Conservation (phyloP, 768 basidiomycete species). For the Rhodocollybia butyracea region DNA sequence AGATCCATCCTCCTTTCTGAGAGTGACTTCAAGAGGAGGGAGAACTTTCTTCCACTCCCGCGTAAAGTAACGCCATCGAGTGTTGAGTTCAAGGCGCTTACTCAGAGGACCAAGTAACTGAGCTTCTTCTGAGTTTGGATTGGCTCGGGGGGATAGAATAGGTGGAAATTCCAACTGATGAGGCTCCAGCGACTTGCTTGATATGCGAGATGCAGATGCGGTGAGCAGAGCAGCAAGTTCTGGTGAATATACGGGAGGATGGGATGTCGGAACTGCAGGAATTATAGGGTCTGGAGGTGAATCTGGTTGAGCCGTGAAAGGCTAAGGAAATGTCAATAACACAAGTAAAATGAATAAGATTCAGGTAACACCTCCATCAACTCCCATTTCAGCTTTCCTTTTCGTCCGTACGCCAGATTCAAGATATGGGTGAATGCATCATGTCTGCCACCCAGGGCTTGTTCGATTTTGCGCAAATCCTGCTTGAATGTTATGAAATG, state of each 20-base stretch:
- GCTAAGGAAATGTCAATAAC: constrained; percentile 38
- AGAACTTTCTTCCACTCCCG: constrained; percentile 50
- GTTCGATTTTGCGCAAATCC: constrained; percentile 51
- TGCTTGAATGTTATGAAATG: constrained; percentile 22
- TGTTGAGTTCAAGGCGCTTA: constrained; percentile 72
- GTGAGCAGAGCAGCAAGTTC: constrained; percentile 63
- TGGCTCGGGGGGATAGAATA: constrained; percentile 52
- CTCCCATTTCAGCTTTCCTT: constrained; percentile 67
- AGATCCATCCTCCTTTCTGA: constrained; percentile 9
- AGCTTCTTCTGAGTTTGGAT: constrained; percentile 57
- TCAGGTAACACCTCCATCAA: constrained; percentile 52
- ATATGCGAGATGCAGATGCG: constrained; percentile 42
- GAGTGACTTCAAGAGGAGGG: constrained; percentile 57
- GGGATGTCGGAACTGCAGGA: constrained; percentile 45
- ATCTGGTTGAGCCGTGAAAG: constrained; percentile 47
- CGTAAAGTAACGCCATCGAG: constrained; percentile 63
- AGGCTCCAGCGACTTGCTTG: constrained; percentile 39
- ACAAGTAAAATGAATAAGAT: too few species aligned
- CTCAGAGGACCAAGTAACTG: constrained; percentile 61
- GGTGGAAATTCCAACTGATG: constrained; percentile 47
- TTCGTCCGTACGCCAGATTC: constrained; percentile 72
- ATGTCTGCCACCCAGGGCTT: constrained; percentile 48
- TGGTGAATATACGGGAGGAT: constrained; percentile 64
- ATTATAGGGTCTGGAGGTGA: constrained; percentile 46
- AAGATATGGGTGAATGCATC: constrained; percentile 57